A percentile compares a stretch with the other conserved stretches of the same genome.
These are phyloP conservation scores for Cercospora sp. DNA, from an alignment of 2,329 filamentous ascomycete species.

Conservation along the genomic window DNA sequence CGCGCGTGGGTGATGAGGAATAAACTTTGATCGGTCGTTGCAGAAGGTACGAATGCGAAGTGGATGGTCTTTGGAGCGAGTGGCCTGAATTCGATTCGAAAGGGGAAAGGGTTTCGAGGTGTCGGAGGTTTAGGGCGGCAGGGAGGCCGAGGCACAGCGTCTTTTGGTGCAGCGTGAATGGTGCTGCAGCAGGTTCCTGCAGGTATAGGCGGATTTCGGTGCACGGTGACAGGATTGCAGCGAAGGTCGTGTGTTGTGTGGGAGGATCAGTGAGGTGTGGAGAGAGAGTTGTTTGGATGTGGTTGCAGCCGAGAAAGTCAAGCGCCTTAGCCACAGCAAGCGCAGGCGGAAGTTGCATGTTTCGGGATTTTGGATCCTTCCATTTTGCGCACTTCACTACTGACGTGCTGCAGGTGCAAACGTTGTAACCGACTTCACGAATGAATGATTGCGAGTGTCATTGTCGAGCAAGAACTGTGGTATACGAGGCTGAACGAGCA, in stretches of 20 bases:
- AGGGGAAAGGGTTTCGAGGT: neutral
- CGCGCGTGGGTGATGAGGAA: neutral
- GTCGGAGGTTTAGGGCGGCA: neutral
- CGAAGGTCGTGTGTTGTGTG: neutral
- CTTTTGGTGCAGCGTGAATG: neutral
- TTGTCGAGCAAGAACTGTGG: neutral
- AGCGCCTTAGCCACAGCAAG: neutral
- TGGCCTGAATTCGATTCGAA: neutral
- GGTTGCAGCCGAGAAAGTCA: slow-evolving; percentile 2
- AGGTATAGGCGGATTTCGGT: neutral
- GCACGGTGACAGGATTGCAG: neutral
- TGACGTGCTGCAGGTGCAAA: neutral
- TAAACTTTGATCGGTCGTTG: neutral
- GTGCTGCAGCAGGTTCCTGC: slow-evolving; percentile 1
- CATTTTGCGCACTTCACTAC: neutral
- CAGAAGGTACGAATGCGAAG: neutral
- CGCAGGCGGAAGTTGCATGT: neutral
- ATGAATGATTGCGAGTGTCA: neutral
- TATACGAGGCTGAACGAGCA: neutral
- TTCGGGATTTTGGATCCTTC: neutral
- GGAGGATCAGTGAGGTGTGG: neutral
- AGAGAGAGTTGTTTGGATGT: neutral
- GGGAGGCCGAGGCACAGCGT: neutral
- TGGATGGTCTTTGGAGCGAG: neutral
- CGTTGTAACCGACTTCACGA: neutral